phyloP scores from a whole-genome alignment of 768 basidiomycete species.

The Phylloporus scabripes region DNA sequence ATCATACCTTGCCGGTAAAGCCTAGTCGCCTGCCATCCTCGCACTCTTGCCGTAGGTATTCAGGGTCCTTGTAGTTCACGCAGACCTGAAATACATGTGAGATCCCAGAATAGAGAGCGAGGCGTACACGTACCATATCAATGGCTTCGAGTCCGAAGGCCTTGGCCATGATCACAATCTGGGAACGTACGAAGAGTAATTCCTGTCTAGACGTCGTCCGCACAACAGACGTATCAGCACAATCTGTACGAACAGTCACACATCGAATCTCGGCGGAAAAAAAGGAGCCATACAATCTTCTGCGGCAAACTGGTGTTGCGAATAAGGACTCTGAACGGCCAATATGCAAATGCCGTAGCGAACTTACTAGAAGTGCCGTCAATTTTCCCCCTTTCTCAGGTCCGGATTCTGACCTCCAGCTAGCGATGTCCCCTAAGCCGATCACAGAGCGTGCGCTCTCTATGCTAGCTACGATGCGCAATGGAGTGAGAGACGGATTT shows the following conservation, averaged over 20 bases:
- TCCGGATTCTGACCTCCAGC: slow-evolving; percentile 52
- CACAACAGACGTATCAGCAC: slow-evolving; percentile 80
- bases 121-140: slow-evolving; percentile 64
- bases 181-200: slow-evolving; percentile 77
- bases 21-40: slow-evolving; percentile 76
- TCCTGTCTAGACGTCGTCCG: slow-evolving; percentile 72
- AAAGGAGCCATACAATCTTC: slow-evolving; percentile 69
- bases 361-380: slow-evolving; percentile 51
- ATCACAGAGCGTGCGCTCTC: slow-evolving; percentile 76
- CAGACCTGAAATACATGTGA: slow-evolving; percentile 54
- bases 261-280: neutral
- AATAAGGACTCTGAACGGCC: slow-evolving; percentile 1
- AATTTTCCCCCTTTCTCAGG: slow-evolving; percentile 46
- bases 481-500: slow-evolving; percentile 29
- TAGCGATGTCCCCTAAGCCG: slow-evolving; percentile 64
- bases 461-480: slow-evolving; percentile 72
- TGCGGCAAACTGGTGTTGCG: slow-evolving; percentile 69
- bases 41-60: slow-evolving; percentile 67
- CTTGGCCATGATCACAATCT: slow-evolving; percentile 75
- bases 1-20: slow-evolving; percentile 80
- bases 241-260: slow-evolving; percentile 48
- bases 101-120: neutral
- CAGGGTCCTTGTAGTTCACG: slow-evolving; percentile 74
- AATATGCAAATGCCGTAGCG: neutral
- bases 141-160: slow-evolving; percentile 81